Base-by-base conservation (phyloP, 257 asterid species). In the Oldenlandia corymbosa region DNA sequence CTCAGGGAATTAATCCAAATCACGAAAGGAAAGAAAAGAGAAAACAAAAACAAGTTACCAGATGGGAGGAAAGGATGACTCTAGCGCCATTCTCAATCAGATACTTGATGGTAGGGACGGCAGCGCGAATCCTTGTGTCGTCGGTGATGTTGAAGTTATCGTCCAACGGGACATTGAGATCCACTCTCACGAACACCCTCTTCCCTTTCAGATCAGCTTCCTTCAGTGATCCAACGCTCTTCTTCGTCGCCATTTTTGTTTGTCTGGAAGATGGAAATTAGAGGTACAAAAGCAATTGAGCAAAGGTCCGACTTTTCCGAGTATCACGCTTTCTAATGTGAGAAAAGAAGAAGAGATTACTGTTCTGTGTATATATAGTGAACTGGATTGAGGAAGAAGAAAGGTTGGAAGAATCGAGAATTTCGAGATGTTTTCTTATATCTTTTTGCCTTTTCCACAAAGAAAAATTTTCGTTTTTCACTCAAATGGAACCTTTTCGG, bases 91-190 rank as follows among this genome's bases (percentile, higher is more conserved):
- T 2, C 24, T 53, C 79, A 27, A 79, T 74, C 85, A 90, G 75
- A 69, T 85, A 85, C 59, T 83, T 85, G 76, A 90, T 85, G 16
- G 97, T 90, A 8, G 95, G 95, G 34, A 87, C 79, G 57, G 91
- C 94, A 39, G 95, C 97, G 18, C 91, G 79, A 58, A 90, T 79
- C 67, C 95, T 80, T 65, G 90, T 90, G 42, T 90, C 97, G 75
- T 90, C 97, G 39, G 97, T 90, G 62, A 90, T 90, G 6, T 87
- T 85, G 39, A 76, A 74, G 78, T 67, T 79, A 46, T 87, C 97
- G 51, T 90, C 97, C 85, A 87, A 75, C 6, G 95, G 97, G 70
- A 90, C 97, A 72, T 90, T 88, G 61, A 90, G 93, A 82, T 90
- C 96, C 71, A 84, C 95, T 58, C 96, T 75, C 21, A 87, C 93